Percentiles rank a stretch among this genome's conserved stretches.
These are phyloP conservation scores for Hyphopichia fennica DNA, from an alignment of 1,139 yeast genomes.

Conservation along the genomic window DNA sequence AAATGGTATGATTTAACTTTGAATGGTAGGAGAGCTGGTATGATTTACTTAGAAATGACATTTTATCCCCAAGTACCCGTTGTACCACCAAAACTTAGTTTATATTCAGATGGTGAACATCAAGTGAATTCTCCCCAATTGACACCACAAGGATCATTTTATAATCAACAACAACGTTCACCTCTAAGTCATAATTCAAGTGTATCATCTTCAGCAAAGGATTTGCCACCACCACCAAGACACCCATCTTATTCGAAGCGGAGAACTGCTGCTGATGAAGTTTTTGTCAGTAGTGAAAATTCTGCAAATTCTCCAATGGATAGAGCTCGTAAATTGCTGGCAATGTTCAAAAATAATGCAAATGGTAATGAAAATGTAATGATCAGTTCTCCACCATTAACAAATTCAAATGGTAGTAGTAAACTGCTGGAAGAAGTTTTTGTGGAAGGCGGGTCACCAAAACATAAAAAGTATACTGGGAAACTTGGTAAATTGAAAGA, in stretches of 20 bases:
- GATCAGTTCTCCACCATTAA: background rate
- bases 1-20: slow-evolving; percentile 75
- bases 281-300: slow-evolving; percentile 21
- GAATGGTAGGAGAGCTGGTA: slow-evolving; percentile 82
- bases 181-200: slow-evolving; percentile 4
- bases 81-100: slow-evolving; percentile 41
- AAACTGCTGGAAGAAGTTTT: slow-evolving; percentile 12
- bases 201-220: background rate
- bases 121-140: background rate
- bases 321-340: background rate
- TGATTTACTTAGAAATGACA: slow-evolving; percentile 86
- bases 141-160: background rate
- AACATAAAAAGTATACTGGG: slow-evolving; percentile 21
- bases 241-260: slow-evolving; percentile 10
- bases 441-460: slow-evolving; percentile 7
- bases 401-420: background rate
- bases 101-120: slow-evolving; percentile 4
- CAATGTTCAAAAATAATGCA: background rate
- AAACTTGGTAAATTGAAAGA: slow-evolving; percentile 33
- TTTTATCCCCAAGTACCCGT: slow-evolving; percentile 70
- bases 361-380: background rate
- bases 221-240: slow-evolving; percentile 12
- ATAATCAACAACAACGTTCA: slow-evolving; percentile 11
- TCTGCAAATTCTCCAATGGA: background rate
- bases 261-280: slow-evolving; percentile 22